Evolutionary conservation across 306 rosid genomes (phyloP), one percentile per base, ranked within the genome.

Genomic region (Begonia loranthoides): DNA sequence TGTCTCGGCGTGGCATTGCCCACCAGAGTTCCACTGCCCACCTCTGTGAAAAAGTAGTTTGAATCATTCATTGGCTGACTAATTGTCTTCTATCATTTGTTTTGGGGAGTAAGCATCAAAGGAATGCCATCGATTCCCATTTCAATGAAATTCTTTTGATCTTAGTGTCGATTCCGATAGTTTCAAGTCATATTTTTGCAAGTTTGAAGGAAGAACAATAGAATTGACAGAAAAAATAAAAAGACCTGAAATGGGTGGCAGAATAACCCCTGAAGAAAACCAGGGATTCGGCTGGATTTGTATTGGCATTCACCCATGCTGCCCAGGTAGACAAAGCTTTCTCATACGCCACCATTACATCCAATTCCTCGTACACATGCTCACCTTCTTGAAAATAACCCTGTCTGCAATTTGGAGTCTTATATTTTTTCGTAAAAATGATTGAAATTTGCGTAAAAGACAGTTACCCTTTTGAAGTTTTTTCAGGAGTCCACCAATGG

Each of bases 401-500:
- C 65, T 82, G 70, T 72, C 99, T 90, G 79, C 53, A 48, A 66
- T 70, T 45, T 61, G 15, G 34, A 41, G 17, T 15, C 9, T 13
- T 38, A 0, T 10, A 50, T 10, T 14, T 28, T 14, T 0, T 5
- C 4, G 15, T 49, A 49, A 49, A 51, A 36, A 39, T 36, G 50
- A 13, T 43, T 1, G 0, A 2, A 43, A 51, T 10, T 17, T 0
- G 17, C 9, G 16, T 21, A 36, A 57, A 2, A 21, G 15, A 38
- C 34, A 9, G 52, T 60, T 66, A 85, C 99, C 99, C 99, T 74
- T 33, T 74, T 15, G 99, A 66, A 43, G 99, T 90, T 73, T 90
- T 90, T 0, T 82, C 95, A 69, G 82, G 99, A 64, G 95, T 90
- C 99, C 99, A 90, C 99, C 99, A 90, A 63, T 90, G 99, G 13